These are phyloP conservation scores for Cutaneotrichosporon cutaneum DNA, from an alignment of 1,284 basidiomycete species.

Conservation along the genomic window DNA sequence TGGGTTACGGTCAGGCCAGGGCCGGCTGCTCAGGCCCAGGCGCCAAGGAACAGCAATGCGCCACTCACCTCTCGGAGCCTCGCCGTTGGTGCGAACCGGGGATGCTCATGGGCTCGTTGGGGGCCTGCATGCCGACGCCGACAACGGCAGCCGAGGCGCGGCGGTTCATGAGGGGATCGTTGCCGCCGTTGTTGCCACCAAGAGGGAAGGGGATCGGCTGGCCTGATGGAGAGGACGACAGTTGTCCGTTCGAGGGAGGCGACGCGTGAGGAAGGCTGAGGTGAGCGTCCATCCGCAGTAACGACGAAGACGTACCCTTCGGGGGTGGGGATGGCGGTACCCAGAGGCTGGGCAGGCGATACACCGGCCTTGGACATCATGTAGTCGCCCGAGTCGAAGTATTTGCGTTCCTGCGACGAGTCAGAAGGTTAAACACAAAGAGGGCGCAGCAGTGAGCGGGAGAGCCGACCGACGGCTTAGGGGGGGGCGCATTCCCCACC, in stretches of 20 bases:
- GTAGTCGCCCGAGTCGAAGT: constrained; percentile 97
- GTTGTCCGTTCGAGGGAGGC: constrained; percentile 40
- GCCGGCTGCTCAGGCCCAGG: not conserved
- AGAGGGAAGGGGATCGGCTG: constrained; percentile 17
- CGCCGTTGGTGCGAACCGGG: constrained; percentile 38
- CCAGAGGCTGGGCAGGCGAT: constrained; percentile 77
- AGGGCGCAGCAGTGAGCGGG: not conserved
- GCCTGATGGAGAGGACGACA: constrained; percentile 46
- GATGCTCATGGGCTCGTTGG: constrained; percentile 44
- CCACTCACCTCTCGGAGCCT: constrained; percentile 42
- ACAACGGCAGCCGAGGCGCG: constrained; percentile 27
- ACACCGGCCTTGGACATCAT: constrained; percentile 93
- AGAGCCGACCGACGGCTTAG: constrained; percentile 11
- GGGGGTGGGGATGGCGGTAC: constrained; percentile 91
- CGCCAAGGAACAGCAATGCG: not conserved
- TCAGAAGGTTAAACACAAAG: constrained; percentile 7
- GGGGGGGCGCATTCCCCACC: not conserved
- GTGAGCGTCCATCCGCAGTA: not conserved
- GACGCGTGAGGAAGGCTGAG: constrained; percentile 51
- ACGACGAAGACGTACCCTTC: constrained; percentile 68
- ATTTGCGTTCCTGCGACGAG: constrained; percentile 79
- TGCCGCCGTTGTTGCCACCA: not conserved
- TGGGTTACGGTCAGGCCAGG: not conserved
- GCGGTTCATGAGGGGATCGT: constrained; percentile 10
- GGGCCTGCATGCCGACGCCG: constrained; percentile 47